Evolutionary conservation across 768 basidiomycete genomes (phyloP).

Genomic region (Podaxis sp.): DNA sequence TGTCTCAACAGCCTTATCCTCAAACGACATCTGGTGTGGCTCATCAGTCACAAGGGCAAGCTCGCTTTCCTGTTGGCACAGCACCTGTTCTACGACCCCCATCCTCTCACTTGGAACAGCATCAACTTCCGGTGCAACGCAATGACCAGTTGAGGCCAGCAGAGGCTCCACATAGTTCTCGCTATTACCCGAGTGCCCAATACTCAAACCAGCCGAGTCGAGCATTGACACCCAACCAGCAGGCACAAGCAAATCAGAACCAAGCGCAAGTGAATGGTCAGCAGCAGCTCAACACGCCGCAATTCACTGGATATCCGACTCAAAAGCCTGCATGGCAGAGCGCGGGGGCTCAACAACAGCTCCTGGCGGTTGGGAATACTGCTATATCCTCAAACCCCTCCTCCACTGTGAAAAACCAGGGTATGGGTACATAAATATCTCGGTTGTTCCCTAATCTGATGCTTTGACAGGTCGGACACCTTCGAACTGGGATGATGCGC

Average conservation of each 20-base stretch:
- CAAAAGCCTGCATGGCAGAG: background rate
- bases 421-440: background rate
- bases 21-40: background rate
- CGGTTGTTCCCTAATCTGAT: background rate
- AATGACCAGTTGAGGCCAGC: background rate
- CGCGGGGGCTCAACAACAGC: background rate
- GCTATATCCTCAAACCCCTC: background rate
- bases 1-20: background rate
- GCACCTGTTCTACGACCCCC: background rate
- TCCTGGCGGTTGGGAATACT: background rate
- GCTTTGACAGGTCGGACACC: background rate
- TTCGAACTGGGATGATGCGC: background rate
- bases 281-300: background rate
- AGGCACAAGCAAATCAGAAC: background rate
- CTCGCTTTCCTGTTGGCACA: background rate
- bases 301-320: too few relatives aligned
- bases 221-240: background rate
- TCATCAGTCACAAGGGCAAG: background rate
- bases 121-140: background rate
- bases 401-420: background rate
- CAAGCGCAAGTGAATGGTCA: background rate
- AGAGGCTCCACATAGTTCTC: background rate
- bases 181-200: background rate
- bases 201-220: background rate
- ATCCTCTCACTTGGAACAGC: background rate